These are phyloP conservation scores for Peniophora sp. DNA, from an alignment of 1,284 basidiomycete genomes.

Conservation along the genomic window DNA sequence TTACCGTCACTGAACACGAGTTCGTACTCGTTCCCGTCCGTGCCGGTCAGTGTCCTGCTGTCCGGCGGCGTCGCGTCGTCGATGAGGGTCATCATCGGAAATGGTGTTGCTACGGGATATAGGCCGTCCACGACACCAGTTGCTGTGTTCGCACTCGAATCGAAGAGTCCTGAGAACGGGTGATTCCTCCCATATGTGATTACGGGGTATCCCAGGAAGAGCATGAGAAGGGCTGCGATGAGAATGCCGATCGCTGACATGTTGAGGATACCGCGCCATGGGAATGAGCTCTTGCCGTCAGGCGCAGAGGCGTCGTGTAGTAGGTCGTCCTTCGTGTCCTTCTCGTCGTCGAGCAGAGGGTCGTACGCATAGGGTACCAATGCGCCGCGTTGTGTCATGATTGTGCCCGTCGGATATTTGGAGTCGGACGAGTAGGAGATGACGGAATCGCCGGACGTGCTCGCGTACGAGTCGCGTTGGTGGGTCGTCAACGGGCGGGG, in stretches of 20 bases:
- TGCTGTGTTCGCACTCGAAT: constrained; percentile 28
- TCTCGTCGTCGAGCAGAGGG: constrained; percentile 49
- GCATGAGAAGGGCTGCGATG: constrained; percentile 32
- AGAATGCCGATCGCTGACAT: constrained; percentile 39
- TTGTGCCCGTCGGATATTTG: constrained; percentile 49
- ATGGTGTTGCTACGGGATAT: constrained; percentile 10
- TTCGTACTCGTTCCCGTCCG: constrained; percentile 55
- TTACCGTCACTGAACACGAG: constrained; percentile 67
- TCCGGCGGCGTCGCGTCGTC: constrained; percentile 58
- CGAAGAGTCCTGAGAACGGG: constrained; percentile 35
- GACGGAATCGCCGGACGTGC: constrained; percentile 40
- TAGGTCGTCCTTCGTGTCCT: constrained; percentile 55
- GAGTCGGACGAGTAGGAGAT: constrained; percentile 49
- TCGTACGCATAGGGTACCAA: constrained; percentile 65
- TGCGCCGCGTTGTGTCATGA: constrained; percentile 26
- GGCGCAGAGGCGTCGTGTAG: constrained; percentile 42
- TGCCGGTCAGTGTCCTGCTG: constrained; percentile 53
- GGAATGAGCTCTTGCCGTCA: constrained; percentile 22
- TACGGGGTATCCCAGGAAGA: constrained; percentile 80
- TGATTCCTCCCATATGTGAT: constrained; percentile 40
- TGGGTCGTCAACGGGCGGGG: constrained; percentile 15
- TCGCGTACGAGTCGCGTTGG: constrained; percentile 31
- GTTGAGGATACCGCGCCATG: constrained; percentile 38
- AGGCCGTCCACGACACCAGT: constrained; percentile 30
- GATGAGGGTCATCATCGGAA: constrained; percentile 54